Evolutionary conservation across 768 basidiomycete species (phyloP).

Genomic region (Mycena alexandri): DNA sequence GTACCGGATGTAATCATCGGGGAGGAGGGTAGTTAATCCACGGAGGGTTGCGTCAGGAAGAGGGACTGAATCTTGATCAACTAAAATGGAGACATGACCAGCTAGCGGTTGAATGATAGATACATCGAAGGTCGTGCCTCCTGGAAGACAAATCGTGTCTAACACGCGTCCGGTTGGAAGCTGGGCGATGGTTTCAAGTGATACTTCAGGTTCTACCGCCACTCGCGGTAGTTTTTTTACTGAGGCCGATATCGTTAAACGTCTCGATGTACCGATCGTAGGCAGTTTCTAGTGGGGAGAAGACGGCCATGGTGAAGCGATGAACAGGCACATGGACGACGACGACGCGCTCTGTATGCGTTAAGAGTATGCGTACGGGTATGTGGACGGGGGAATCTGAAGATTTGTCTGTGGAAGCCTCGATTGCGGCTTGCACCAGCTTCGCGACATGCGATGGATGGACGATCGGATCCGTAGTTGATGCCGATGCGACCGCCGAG

Average conservation of each 20-base stretch:
- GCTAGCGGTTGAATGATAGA: background rate
- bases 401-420: background rate
- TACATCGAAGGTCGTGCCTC: background rate
- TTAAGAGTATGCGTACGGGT: conserved; percentile 4
- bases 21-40: background rate
- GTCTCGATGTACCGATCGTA: background rate
- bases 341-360: background rate
- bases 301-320: background rate
- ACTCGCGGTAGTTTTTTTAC: background rate
- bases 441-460: background rate
- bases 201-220: background rate
- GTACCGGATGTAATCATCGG: background rate
- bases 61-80: background rate
- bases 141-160: background rate
- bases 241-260: background rate
- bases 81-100: background rate
- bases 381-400: background rate
- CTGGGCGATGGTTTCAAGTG: background rate
- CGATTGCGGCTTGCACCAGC: background rate
- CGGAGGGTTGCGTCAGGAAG: background rate
- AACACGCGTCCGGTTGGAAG: background rate
- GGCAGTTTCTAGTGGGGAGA: background rate
- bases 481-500: background rate
- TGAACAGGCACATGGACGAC: conserved; percentile 6
- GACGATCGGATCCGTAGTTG: conserved; percentile 1